phyloP scores from a whole-genome alignment of 2,329 filamentous ascomycete species.

The Paramyrothecium sp. region DNA sequence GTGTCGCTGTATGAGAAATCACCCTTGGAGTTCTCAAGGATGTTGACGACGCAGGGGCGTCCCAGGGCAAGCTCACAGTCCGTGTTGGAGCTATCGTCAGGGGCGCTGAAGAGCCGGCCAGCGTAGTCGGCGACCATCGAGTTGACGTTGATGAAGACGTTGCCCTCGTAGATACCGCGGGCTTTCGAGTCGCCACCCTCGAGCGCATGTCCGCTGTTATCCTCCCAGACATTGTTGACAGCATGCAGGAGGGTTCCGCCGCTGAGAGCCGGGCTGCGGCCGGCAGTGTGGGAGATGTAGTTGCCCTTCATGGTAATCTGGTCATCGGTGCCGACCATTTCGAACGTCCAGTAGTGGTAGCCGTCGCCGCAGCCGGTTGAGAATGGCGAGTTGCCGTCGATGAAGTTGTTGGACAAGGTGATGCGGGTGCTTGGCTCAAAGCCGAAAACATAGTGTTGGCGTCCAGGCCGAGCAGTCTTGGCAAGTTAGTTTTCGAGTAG shows the following conservation, averaged over 20 bases:
- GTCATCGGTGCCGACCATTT: constrained; percentile 54
- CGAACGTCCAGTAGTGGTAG: constrained; percentile 60
- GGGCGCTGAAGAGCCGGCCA: constrained; percentile 31
- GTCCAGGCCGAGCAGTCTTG: constrained; percentile 51
- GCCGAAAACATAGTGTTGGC: constrained; percentile 60
- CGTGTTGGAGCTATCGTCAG: constrained; percentile 31
- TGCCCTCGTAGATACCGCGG: constrained; percentile 42
- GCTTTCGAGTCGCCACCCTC: constrained; percentile 50
- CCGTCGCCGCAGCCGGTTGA: constrained; percentile 54
- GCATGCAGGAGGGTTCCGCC: constrained; percentile 57
- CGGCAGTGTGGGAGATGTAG: constrained; percentile 58
- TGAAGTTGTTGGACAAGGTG: constrained; percentile 59
- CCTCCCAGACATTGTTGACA: constrained; percentile 62
- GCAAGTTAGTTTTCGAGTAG: neutral
- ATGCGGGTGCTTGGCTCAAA: constrained; percentile 51
- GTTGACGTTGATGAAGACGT: constrained; percentile 54
- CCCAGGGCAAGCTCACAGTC: constrained; percentile 45
- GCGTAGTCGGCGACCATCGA: constrained; percentile 33
- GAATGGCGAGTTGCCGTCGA: constrained; percentile 54
- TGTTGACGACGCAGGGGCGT: constrained; percentile 49
- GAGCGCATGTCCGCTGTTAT: constrained; percentile 55
- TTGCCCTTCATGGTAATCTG: constrained; percentile 57
- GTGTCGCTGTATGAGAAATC: constrained; percentile 38
- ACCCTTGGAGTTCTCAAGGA: constrained; percentile 36
- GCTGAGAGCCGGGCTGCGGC: constrained; percentile 55